Percentiles rank a stretch among this genome's conserved stretches.
Conservation (phyloP, 73 alveolate genomes). For the Vitrella brassicaformis region DNA sequence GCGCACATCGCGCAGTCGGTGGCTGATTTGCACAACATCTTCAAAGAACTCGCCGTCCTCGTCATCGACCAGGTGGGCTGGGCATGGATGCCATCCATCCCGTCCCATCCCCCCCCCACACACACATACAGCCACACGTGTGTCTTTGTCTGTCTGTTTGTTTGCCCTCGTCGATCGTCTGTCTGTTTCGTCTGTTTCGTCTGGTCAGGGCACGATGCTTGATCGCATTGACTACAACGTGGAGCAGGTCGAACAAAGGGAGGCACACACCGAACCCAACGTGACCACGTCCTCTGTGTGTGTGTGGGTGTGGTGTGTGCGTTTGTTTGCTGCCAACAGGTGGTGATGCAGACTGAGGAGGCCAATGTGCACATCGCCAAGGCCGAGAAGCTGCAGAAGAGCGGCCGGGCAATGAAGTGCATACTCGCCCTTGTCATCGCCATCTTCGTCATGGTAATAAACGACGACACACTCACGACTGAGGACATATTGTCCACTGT, state of each 20-base stretch:
- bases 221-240: conserved; percentile 76
- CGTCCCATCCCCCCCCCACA: too few species aligned
- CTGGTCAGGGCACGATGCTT: conserved; percentile 73
- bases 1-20: conserved; percentile 47
- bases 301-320: not conserved
- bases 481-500: too few species aligned
- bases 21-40: conserved; percentile 62
- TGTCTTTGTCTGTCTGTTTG: too few species aligned
- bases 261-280: too few species aligned
- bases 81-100: too few species aligned
- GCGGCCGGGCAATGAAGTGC: not conserved
- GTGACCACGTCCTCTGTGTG: too few species aligned
- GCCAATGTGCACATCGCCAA: not conserved
- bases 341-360: not conserved
- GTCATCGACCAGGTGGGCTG: conserved; percentile 78
- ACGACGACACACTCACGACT: too few species aligned
- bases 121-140: too few species aligned
- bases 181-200: too few species aligned
- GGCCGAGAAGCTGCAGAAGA: not conserved
- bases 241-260: conserved; percentile 27
- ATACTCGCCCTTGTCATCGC: not conserved
- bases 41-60: conserved; percentile 62
- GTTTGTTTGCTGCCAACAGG: not conserved
- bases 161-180: too few species aligned
- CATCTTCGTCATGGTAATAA: not conserved